Evolutionary conservation across 139 green algal genomes (phyloP).

Genomic region (Trebouxia sp.): DNA sequence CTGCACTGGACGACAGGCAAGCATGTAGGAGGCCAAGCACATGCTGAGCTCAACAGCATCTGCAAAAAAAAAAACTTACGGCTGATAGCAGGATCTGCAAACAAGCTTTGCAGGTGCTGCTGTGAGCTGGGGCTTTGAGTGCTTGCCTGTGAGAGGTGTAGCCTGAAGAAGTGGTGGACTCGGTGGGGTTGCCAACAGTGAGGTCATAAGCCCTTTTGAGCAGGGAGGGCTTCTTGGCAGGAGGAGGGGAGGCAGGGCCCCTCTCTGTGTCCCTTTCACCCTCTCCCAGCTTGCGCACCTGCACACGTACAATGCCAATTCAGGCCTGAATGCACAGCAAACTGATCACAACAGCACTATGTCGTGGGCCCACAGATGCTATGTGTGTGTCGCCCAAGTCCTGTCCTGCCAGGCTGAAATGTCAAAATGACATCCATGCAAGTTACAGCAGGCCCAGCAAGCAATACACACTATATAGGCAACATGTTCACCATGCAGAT

Average conservation of each 20-base stretch:
- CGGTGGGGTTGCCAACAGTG: background rate
- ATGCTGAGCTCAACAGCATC: background rate
- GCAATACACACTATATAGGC: no score
- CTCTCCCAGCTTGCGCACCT: conserved; percentile 22
- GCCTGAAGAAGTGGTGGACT: background rate
- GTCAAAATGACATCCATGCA: no score
- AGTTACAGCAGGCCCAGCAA: no score
- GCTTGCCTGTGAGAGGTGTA: background rate
- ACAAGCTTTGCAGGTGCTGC: background rate
- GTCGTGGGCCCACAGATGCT: no score
- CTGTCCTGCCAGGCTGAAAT: no score
- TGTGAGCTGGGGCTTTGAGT: background rate
- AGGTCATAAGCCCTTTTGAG: conserved; percentile 23
- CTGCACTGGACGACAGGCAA: no score
- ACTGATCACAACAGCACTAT: no score
- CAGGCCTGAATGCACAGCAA: no score
- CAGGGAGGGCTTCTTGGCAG: conserved; percentile 1
- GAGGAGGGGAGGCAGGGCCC: background rate
- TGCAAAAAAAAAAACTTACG: background rate
- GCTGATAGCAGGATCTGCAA: background rate
- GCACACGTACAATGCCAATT: background rate
- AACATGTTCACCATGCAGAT: no score
- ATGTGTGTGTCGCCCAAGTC: no score
- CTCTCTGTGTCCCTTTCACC: conserved; percentile 7
- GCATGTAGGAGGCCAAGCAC: no score